These are phyloP conservation scores for Aspergillus spinulosporus DNA, from an alignment of 2,329 filamentous ascomycete species.

Conservation along the genomic window DNA sequence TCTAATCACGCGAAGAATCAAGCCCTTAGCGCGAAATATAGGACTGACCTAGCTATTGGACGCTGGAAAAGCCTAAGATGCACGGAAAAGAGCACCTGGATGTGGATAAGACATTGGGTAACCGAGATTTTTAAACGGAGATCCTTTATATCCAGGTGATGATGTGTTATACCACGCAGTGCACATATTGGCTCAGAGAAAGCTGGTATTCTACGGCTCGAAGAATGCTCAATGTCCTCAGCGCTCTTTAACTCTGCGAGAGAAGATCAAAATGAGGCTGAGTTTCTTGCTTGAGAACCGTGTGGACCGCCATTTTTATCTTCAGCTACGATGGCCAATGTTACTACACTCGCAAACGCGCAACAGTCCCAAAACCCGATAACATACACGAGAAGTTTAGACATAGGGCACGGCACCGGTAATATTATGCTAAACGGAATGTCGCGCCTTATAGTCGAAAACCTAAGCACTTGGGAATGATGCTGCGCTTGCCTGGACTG, in stretches of 20 bases:
- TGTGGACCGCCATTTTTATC: not conserved
- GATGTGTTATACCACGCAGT: not conserved
- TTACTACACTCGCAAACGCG: not conserved
- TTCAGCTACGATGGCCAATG: conserved; percentile 9
- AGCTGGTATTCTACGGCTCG: not conserved
- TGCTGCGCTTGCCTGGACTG: too few relatives aligned
- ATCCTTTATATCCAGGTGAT: not conserved
- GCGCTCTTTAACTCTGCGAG: not conserved
- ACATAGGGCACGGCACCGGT: too few relatives aligned
- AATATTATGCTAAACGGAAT: too few relatives aligned
- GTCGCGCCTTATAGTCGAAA: too few relatives aligned
- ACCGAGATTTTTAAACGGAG: not conserved
- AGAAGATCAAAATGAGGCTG: not conserved
- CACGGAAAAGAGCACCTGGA: not conserved
- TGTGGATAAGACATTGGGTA: not conserved
- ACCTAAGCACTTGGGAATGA: too few relatives aligned
- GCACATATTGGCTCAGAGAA: too few relatives aligned
- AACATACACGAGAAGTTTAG: too few relatives aligned
- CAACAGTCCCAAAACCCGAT: too few relatives aligned
- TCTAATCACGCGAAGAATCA: not conserved
- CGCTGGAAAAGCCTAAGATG: not conserved
- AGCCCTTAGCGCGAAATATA: not conserved
- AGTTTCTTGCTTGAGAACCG: not conserved
- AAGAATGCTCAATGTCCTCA: not conserved
- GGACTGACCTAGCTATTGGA: not conserved